Evolutionary conservation across 2,329 filamentous ascomycete genomes (phyloP), one percentile per base, ranked within the genome.

Genomic region (Thielaviopsis punctulata): DNA sequence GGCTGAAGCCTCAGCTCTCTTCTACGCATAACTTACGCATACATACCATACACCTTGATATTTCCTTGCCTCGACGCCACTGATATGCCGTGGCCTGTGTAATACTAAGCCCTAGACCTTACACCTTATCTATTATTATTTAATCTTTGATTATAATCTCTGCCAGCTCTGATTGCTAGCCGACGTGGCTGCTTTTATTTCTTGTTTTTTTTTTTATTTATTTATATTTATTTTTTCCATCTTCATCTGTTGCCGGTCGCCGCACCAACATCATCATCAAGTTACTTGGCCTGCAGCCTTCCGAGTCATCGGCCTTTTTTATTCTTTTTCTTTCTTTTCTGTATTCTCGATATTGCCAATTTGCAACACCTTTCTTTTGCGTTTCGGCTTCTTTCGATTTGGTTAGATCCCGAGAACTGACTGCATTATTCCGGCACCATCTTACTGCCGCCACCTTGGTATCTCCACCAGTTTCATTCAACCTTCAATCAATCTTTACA

Each of bases 61-160:
- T 36, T 36, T 36, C 30, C 30, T 36, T 36, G 33, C 49, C 12
- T 12, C 49, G 43, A 19, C 30, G 43, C 25, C 43, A 39, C 44
- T 21, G 21, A 13, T 19, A 51, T 22, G 49, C 25, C 49, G 24
- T 49, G 48, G 48, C 48, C 39, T 19, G 43, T 44, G 30, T 46
- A 36, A 41, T 51, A 27, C 44, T 51, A 51, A 51, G 49, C 49
- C 43, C 49, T 51, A 51, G 49, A 51, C 49, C 49, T 51, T 51
- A 51, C 49, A 51, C 49, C 49, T 51, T 51, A 51, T 43, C 24
- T 46, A 25, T 45, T 51, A 51, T 44, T 51, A 51, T 51, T 51
- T 51, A 51, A 51, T 51, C 44, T 51, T 46, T 46, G 49, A 30
- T 51, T 24, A 27, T 36, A 30, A 24, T 51, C 43, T 36, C 43